phyloP scores from a whole-genome alignment of 495 filamentous ascomycete genomes.

The Terfezia claveryi region DNA sequence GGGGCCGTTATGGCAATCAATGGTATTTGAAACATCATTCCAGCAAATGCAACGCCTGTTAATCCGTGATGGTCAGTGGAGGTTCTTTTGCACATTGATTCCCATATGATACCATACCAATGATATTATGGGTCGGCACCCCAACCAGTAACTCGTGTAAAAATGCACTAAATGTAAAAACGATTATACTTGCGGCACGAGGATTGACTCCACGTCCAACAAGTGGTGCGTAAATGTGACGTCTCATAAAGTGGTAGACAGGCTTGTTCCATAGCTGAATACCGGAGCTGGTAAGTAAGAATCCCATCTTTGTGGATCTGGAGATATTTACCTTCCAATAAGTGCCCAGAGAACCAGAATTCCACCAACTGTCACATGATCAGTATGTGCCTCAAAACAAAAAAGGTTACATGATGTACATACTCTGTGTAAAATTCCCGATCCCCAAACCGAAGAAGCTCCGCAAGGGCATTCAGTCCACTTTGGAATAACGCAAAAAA shows the following conservation, averaged over 20 bases:
- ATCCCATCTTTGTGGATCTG: not conserved
- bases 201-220: constrained; percentile 58
- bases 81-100: constrained; percentile 3
- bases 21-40: constrained; percentile 84
- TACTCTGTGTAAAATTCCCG: constrained; percentile 74
- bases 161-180: constrained; percentile 68
- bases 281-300: not conserved
- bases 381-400: not conserved
- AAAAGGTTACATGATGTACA: not conserved
- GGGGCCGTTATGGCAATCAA: constrained; percentile 60
- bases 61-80: constrained; percentile 13
- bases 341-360: constrained; percentile 55
- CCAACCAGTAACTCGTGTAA: constrained; percentile 87
- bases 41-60: constrained; percentile 61
- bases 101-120: constrained; percentile 32
- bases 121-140: constrained; percentile 84
- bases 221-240: constrained; percentile 74
- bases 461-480: constrained; percentile 70
- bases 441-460: constrained; percentile 75
- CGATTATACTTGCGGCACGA: constrained; percentile 42
- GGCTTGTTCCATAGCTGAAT: constrained; percentile 80
- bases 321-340: constrained; percentile 41
- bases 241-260: constrained; percentile 83
- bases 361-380: constrained; percentile 55
- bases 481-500: constrained; percentile 94